Evolutionary conservation across 331 rosid genomes (phyloP), one percentile per base, ranked within the genome.

Genomic region (Quercus lobata): DNA sequence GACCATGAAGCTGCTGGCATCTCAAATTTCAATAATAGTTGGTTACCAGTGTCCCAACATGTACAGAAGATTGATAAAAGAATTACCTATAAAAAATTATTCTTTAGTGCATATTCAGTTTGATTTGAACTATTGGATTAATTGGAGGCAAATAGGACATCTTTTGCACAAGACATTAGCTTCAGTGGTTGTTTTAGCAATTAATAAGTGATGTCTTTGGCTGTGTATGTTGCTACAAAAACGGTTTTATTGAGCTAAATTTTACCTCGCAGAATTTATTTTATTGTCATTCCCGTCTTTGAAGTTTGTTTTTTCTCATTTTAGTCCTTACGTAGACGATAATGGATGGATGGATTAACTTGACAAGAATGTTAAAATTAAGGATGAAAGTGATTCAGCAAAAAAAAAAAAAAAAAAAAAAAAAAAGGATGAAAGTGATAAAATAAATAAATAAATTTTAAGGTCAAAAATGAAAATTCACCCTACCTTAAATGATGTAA

Each of bases 1-100:
- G 46, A 52, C 44, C 70, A 54, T 41, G 78, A 60, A 29, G 72
- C 63, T 82, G 77, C 34, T 57, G 41, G 12, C 53, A 68, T 68
- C 4, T 8, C 37, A 34, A 34, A 17, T 22, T 34, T 35, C 53
- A 68, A 46, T 11, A 6, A 19, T 35, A 29, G 72, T 18, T 68
- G 22, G 53, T 68, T 68, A 34, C 16, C 72, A 19, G 27, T 35
- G 16, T 68, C 7, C 41, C 72, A 22, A 34, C 7, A n/a, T 9
- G 72, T 68, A 68, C 53, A 68, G 72, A 68, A 68, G 41, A 68
- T 68, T 35, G 52, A 68, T 35, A 49, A 17, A 44, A 17, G 9
- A 4, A 15, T 68, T 19, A 9, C 53, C 37, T 7, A 68, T 34
- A 6, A 4, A 66, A 66, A 15, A 5, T 21, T 60, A 12, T 24